A percentile compares a stretch with the other conserved stretches of the same genome.
Evolutionary conservation across 495 filamentous ascomycete species (phyloP).

Genomic region (Chaetomidium leptoderma): DNA sequence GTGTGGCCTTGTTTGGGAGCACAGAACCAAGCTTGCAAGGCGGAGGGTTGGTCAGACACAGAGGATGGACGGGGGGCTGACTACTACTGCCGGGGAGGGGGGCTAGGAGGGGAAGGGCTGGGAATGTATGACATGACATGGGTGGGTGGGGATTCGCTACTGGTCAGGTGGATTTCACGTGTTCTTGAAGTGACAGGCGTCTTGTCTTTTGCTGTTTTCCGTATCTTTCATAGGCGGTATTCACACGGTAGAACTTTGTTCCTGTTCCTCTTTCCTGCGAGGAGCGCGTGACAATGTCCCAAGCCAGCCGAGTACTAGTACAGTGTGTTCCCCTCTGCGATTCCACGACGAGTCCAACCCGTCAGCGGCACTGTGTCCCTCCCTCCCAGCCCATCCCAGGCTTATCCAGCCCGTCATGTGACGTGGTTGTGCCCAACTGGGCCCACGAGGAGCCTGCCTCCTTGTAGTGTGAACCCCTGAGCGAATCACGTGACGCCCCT

Average conservation of each 20-base stretch:
- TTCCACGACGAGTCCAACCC: not conserved
- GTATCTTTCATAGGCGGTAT: not conserved
- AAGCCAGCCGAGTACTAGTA: not conserved
- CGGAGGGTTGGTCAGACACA: constrained; percentile 1
- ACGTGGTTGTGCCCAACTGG: not conserved
- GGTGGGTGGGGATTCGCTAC: not conserved
- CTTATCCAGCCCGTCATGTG: not conserved
- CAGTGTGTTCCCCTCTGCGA: not conserved
- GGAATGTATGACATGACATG: constrained; percentile 6
- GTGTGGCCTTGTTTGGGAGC: constrained; percentile 9
- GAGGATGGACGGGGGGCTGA: not conserved
- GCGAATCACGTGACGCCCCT: constrained; percentile 15
- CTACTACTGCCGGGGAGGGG: not conserved
- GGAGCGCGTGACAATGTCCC: not conserved
- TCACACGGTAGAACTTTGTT: constrained; percentile 5
- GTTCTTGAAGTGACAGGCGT: not conserved
- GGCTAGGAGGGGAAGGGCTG: constrained; percentile 11
- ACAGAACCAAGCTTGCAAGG: constrained; percentile 8
- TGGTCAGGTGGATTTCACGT: constrained; percentile 11
- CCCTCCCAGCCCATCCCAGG: not conserved
- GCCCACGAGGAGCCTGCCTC: not conserved
- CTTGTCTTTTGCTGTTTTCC: not conserved
- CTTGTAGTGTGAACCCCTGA: not conserved
- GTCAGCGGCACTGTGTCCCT: not conserved
- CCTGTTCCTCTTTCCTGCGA: not conserved